Conservation (phyloP, 495 filamentous ascomycete genomes). For the Corynascus novoguineensis region DNA sequence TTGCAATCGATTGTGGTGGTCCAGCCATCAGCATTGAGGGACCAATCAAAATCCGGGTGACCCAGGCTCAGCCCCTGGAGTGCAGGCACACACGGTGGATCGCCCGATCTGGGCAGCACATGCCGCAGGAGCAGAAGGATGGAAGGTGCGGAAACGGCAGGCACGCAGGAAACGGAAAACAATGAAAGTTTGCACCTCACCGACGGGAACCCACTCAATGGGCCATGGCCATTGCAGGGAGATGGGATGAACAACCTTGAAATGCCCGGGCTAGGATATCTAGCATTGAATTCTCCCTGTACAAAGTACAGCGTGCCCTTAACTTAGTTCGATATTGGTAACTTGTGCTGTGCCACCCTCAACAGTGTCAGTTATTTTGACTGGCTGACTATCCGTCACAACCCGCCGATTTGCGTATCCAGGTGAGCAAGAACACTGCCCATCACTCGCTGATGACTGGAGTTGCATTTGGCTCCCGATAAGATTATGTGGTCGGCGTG, state of each 20-base stretch:
- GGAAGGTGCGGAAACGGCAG: not conserved
- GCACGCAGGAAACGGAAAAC: not conserved
- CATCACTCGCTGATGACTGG: not conserved
- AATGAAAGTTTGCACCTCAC: not conserved
- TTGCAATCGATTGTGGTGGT: not conserved
- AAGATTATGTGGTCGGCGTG: not conserved
- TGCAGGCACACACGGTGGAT: constrained; percentile 20
- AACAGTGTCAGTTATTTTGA: not conserved
- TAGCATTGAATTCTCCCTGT: not conserved
- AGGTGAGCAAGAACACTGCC: no score
- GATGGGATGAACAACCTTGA: not conserved
- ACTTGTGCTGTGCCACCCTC: not conserved
- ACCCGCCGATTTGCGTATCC: not conserved
- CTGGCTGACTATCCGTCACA: not conserved
- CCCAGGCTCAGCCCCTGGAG: constrained; percentile 17
- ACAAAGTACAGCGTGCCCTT: no score
- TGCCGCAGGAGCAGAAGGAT: not conserved
- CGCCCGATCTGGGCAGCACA: constrained; percentile 21
- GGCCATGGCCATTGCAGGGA: not conserved
- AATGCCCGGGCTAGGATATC: no score
- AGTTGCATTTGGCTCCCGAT: no score
- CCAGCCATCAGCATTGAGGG: constrained; percentile 6
- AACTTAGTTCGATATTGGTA: not conserved
- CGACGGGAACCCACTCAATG: not conserved
- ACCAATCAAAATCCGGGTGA: constrained; percentile 14